These are phyloP conservation scores for Aspergillus cejpii DNA, from an alignment of 2,329 filamentous ascomycete genomes.

Conservation along the genomic window DNA sequence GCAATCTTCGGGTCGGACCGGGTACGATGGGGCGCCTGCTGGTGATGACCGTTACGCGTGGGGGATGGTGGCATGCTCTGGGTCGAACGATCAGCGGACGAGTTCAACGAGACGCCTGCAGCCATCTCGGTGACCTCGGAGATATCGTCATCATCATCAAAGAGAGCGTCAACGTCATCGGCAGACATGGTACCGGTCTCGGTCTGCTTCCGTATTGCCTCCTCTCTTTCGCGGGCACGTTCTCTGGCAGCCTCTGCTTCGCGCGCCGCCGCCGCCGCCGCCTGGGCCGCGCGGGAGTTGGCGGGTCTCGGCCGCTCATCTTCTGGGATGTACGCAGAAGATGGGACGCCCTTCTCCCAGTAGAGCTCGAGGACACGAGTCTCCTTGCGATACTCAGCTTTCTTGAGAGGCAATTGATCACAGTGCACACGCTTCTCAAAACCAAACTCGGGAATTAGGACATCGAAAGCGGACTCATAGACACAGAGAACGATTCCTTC, in stretches of 20 bases:
- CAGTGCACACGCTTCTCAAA: slow-evolving; percentile 99
- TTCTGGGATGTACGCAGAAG: slow-evolving; percentile 90
- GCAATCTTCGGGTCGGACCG: slow-evolving; percentile 91
- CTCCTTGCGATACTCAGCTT: slow-evolving; percentile 98
- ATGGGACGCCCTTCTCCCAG: slow-evolving; percentile 99
- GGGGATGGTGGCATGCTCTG: slow-evolving; percentile 94
- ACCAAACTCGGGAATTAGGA: slow-evolving; percentile 94
- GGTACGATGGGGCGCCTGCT: slow-evolving; percentile 71
- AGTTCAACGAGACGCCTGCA: slow-evolving; percentile 77
- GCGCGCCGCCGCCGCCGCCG: slow-evolving; percentile 66
- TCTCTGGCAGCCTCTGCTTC: slow-evolving; percentile 78
- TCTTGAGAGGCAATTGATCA: slow-evolving; percentile 92
- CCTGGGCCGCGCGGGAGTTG: slow-evolving; percentile 66
- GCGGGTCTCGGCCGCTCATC: slow-evolving; percentile 88
- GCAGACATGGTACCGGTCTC: slow-evolving; percentile 92
- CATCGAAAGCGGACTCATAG: slow-evolving; percentile 97
- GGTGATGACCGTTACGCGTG: slow-evolving; percentile 62
- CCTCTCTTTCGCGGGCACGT: slow-evolving; percentile 77
- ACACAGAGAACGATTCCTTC: slow-evolving; percentile 95
- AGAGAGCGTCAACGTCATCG: slow-evolving; percentile 89
- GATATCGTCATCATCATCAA: slow-evolving; percentile 82
- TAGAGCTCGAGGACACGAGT: slow-evolving; percentile 91
- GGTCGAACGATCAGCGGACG: slow-evolving; percentile 69
- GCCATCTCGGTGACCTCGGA: slow-evolving; percentile 87
- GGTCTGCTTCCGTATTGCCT: slow-evolving; percentile 85